Evolutionary conservation across 139 green algal species (phyloP).

Genomic region (Chlamydomonas asymmetrica): DNA sequence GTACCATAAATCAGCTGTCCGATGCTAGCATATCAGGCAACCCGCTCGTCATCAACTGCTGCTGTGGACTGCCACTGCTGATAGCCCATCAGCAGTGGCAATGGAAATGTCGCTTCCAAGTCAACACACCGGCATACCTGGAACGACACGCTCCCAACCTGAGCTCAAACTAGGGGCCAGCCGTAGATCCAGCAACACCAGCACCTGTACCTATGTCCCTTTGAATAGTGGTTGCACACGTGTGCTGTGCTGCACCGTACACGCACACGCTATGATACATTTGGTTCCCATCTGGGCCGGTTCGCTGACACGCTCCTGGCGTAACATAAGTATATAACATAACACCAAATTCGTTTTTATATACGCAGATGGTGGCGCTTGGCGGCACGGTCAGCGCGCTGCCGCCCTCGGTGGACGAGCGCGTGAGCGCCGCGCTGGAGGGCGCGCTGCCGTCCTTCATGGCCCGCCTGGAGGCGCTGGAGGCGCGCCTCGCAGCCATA

Average conservation of each 20-base stretch:
- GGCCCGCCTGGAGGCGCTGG: not conserved
- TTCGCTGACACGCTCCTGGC: not conserved
- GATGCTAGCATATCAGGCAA: too few species aligned
- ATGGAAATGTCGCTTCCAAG: too few species aligned
- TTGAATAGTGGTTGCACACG: not conserved
- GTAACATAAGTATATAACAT: not conserved
- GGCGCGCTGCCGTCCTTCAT: not conserved
- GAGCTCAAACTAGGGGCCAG: too few species aligned
- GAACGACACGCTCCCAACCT: too few species aligned
- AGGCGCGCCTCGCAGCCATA: not conserved
- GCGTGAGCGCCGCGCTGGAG: not conserved
- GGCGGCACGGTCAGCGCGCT: not conserved
- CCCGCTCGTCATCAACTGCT: too few species aligned
- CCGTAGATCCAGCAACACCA: too few species aligned
- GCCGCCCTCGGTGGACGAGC: not conserved
- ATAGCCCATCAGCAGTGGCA: too few species aligned
- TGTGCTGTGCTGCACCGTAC: not conserved
- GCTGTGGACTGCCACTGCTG: too few species aligned
- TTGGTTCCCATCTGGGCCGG: not conserved
- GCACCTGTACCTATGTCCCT: not conserved
- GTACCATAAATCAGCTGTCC: too few species aligned
- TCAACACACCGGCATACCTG: too few species aligned
- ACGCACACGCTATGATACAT: not conserved
- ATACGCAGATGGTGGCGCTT: conserved; percentile 1
- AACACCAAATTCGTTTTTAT: not conserved